Percentiles rank a stretch among this genome's conserved stretches.
Evolutionary conservation across 805 yeast genomes (phyloP).

Genomic region (Wickerhamomyces chambardii): DNA sequence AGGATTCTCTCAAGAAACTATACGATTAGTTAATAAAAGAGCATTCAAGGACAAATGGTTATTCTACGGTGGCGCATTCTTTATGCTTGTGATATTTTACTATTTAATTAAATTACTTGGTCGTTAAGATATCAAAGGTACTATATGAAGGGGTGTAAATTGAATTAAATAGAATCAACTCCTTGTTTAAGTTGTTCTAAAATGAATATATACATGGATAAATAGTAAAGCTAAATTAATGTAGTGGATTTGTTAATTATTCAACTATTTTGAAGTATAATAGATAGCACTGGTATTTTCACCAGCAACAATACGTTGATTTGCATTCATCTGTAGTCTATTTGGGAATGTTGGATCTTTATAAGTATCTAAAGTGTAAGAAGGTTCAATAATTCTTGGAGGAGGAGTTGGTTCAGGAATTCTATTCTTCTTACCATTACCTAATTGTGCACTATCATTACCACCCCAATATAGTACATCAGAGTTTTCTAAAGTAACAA

Average conservation of each 20-base stretch:
- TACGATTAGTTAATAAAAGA: constrained; percentile 67
- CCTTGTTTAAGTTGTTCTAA: no score
- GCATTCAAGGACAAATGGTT: constrained; percentile 82
- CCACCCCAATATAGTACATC: constrained; percentile 80
- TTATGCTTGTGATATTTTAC: constrained; percentile 60
- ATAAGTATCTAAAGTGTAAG: constrained; percentile 18
- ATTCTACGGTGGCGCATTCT: constrained; percentile 65
- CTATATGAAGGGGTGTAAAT: no score
- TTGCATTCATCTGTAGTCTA: constrained; percentile 38
- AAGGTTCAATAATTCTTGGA: constrained; percentile 54
- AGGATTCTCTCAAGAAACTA: constrained; percentile 83
- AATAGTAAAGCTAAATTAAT: no score
- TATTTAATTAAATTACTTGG: constrained; percentile 58
- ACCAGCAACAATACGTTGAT: constrained; percentile 59
- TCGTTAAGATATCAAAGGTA: not conserved
- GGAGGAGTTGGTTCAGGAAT: constrained; percentile 41
- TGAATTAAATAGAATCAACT: no score
- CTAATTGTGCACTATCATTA: constrained; percentile 76
- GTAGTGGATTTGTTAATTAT: no score
- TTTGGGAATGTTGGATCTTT: constrained; percentile 26
- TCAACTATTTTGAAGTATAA: constrained; percentile 27
- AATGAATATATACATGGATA: no score
- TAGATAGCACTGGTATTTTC: constrained; percentile 52
- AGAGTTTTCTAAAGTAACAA: constrained; percentile 49
- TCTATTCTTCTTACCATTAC: constrained; percentile 68